Evolutionary conservation across 1,284 basidiomycete genomes (phyloP), one percentile per base, ranked within the genome.

Genomic region (Ustilago shanxiensis): DNA sequence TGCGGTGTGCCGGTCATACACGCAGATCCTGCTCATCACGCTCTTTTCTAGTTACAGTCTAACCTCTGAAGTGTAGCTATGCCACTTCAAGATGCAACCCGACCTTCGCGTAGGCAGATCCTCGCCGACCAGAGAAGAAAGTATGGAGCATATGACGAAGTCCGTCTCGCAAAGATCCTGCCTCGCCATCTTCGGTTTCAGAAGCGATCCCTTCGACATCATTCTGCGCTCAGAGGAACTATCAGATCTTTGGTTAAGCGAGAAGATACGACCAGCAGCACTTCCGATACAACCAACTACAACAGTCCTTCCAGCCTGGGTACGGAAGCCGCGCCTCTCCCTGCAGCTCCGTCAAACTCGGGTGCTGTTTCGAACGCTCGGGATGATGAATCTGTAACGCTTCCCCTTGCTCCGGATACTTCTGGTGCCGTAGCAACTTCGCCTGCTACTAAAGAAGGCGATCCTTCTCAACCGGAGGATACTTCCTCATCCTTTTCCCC

Each of bases 111-210:
- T 11, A 50, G 45, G 52, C 33, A 57, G 20, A 51, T 61, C 4
- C 62, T 75, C 1, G 64, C 60, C 1, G 50, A 26, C 4, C 29
- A 70, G 16, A 63, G 72, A 7, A 53, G 31, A 14, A 22, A 44
- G 16, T 57, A 61, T n/a, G 72, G 67, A 10, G 67, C 72, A 2
- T 70, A 75, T 28, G 59, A 69, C 24, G 59, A 59, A 16, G 62
- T 41, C 16, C 72, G 60, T 1, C 54, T 68, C 1, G 20, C 57
- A 18, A 49, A 67, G 39, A 24, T 29, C 2, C 20, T 45, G 18
- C 45, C 37, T 5, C 55, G 14, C 24, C 16, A 18, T 6, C 0
- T 24, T 16, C 24, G 24, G 11, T 18, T 49, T 49, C 22, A 13
- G 16, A 28, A 49, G 26, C 41, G 41, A 20, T 44, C 41, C 20